phyloP scores from a whole-genome alignment of 306 rosid species.

The Quercus suber region DNA sequence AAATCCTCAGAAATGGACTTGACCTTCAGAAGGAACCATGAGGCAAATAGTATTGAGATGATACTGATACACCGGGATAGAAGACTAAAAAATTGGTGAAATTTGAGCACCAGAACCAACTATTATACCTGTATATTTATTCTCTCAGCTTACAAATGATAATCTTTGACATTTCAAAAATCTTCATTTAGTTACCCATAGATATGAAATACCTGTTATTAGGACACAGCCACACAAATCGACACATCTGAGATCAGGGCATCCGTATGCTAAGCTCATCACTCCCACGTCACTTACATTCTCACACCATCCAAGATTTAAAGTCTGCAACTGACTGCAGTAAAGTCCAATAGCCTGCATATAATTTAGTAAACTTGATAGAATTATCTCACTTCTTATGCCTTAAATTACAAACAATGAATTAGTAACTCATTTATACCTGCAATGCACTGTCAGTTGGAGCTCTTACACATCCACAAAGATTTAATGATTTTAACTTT shows the following conservation, averaged over 20 bases:
- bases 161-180: not conserved
- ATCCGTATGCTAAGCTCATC: slow-evolving; percentile 74
- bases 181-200: not conserved
- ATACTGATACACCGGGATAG: not conserved
- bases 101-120: not conserved
- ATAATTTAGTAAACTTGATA: not conserved
- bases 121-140: not conserved
- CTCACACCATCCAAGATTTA: slow-evolving; percentile 97
- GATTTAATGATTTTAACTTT: slow-evolving; percentile 67
- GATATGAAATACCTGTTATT: slow-evolving; percentile 67
- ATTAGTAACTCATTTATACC: slow-evolving; percentile 37
- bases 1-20: not conserved
- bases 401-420: not conserved
- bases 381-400: slow-evolving; percentile 1
- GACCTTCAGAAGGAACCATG: not conserved
- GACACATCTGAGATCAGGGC: slow-evolving; percentile 80
- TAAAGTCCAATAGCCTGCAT: slow-evolving; percentile 77
- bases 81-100: not conserved
- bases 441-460: slow-evolving; percentile 82
- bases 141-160: not conserved
- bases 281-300: slow-evolving; percentile 82
- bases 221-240: slow-evolving; percentile 85
- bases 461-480: slow-evolving; percentile 80
- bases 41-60: not conserved
- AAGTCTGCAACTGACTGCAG: slow-evolving; percentile 70